Conservation (phyloP, 1,284 basidiomycete species). For the Fomitopsis pinicola region DNA sequence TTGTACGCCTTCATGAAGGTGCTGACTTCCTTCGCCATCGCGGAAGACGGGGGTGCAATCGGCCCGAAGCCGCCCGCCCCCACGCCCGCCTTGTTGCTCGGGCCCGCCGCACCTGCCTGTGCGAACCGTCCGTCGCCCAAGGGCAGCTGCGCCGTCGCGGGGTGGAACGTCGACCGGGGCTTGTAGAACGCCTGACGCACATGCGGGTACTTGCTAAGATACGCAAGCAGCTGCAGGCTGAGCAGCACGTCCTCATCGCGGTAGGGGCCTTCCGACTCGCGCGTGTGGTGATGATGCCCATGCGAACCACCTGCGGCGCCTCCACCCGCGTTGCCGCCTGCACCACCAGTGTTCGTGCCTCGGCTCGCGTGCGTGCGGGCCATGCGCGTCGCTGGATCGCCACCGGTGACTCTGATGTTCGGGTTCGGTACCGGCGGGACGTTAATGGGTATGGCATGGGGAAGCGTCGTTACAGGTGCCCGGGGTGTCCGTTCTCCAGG, state of each 20-base stretch:
- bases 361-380: conserved; percentile 11
- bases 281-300: conserved; percentile 31
- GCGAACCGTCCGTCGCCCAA: conserved; percentile 8
- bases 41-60: background rate
- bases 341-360: conserved; percentile 10
- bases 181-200: conserved; percentile 97
- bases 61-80: background rate
- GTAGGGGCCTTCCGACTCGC: conserved; percentile 59
- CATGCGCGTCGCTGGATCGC: conserved; percentile 3
- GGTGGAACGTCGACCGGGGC: conserved; percentile 69
- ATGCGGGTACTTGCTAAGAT: conserved; percentile 97
- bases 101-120: conserved; percentile 2
- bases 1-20: conserved; percentile 29
- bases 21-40: conserved; percentile 21
- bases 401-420: conserved; percentile 6
- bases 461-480: conserved; percentile 25
- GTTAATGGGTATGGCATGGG: conserved; percentile 16
- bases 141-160: conserved; percentile 48
- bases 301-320: conserved; percentile 8
- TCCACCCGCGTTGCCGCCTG: background rate
- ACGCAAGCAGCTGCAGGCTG: conserved; percentile 89
- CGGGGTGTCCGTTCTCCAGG: conserved; percentile 27
- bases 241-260: conserved; percentile 94
- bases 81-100: conserved; percentile 8
- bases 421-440: conserved; percentile 16